Evolutionary conservation across 179 eudicot species (phyloP).

Genomic region (Corrigiola litoralis): DNA sequence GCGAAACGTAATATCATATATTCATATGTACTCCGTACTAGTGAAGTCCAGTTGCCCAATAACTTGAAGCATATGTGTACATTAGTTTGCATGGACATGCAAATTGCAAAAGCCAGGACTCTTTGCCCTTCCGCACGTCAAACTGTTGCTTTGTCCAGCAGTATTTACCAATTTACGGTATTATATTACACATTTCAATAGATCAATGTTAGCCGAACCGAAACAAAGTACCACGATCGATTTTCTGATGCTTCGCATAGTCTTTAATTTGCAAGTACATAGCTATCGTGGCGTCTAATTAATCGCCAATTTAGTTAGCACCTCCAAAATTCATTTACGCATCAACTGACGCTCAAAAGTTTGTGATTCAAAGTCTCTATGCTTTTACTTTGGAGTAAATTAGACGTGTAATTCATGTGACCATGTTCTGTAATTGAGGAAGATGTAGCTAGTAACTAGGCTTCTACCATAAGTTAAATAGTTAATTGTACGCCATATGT

Average conservation of each 20-base stretch:
- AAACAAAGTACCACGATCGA: not conserved
- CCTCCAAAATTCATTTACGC: not conserved
- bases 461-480: conserved; percentile 24
- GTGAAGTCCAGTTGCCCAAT: no score
- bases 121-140: conserved; percentile 22
- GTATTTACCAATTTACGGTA: conserved; percentile 24
- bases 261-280: conserved; percentile 5
- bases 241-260: not conserved
- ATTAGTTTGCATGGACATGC: conserved; percentile 13
- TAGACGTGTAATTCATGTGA: conserved; percentile 41
- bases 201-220: not conserved
- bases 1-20: no score
- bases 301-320: conserved; percentile 14
- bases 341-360: not conserved
- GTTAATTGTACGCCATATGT: conserved; percentile 8
- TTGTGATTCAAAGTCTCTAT: not conserved
- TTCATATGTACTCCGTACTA: no score
- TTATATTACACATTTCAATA: not conserved
- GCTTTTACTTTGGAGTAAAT: conserved; percentile 36
- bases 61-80: no score
- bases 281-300: conserved; percentile 37
- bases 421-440: conserved; percentile 25
- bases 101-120: conserved; percentile 12
- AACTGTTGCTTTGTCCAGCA: conserved; percentile 35
- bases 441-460: conserved; percentile 2